Conservation (phyloP, 2,329 filamentous ascomycete genomes). For the Diplodia corticola region DNA sequence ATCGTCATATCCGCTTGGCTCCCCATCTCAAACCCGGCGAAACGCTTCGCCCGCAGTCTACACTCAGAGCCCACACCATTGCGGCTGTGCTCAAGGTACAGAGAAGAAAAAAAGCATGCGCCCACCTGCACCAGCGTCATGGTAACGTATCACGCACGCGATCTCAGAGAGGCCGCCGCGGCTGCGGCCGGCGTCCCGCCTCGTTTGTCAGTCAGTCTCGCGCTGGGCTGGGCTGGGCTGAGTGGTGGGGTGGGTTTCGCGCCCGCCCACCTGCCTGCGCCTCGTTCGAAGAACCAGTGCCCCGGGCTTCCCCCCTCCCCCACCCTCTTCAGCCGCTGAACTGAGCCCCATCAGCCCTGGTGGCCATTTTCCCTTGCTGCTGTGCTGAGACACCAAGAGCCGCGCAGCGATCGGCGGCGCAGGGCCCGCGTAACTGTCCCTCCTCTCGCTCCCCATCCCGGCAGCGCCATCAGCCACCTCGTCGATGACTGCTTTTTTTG, state of each 20-base stretch:
- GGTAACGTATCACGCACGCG: constrained; percentile 9
- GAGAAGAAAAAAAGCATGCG: neutral
- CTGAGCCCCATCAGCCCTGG: neutral
- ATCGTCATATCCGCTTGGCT: neutral
- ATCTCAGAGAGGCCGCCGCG: neutral
- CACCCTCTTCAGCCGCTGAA: too few species aligned
- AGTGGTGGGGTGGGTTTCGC: too few species aligned
- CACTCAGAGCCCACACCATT: neutral
- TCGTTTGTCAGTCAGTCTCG: neutral
- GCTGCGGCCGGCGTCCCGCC: neutral
- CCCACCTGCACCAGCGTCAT: neutral
- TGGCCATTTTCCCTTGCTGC: too few species aligned
- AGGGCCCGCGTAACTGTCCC: neutral
- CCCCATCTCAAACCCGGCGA: neutral
- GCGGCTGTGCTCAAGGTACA: constrained; percentile 2
- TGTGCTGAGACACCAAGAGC: constrained; percentile 1
- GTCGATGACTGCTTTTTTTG: neutral
- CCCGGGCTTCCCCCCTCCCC: too few species aligned
- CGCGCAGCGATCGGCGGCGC: constrained; percentile 7
- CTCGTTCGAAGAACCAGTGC: neutral
- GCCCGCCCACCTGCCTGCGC: constrained; percentile 5
- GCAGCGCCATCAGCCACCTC: neutral
- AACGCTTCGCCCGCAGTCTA: neutral
- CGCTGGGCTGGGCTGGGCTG: too few species aligned
- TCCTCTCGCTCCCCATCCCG: neutral